These are phyloP conservation scores for Penicillium fuscoglaucum DNA, from an alignment of 2,329 filamentous ascomycete genomes.

Conservation along the genomic window DNA sequence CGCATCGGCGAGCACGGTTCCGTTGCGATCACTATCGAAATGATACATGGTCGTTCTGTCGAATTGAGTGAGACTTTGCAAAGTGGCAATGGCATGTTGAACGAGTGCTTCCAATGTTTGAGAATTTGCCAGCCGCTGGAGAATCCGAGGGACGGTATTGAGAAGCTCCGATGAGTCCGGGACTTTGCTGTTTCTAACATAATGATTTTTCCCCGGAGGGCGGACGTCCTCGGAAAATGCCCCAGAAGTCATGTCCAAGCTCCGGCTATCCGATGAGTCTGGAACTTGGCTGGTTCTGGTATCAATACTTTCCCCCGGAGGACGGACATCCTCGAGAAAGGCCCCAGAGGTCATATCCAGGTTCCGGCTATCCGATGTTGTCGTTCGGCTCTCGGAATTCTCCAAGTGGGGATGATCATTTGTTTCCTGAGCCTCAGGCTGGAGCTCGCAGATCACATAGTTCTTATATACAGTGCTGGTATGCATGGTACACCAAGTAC, in stretches of 20 bases:
- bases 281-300: not conserved
- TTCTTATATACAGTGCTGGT: conserved; percentile 66
- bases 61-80: conserved; percentile 82
- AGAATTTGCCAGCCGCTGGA: conserved; percentile 76
- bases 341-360: conserved; percentile 1
- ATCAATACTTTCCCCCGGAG: not conserved
- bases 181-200: not conserved
- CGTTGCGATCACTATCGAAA: conserved; percentile 77
- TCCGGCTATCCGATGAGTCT: conserved; percentile 31
- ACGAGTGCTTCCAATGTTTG: conserved; percentile 69
- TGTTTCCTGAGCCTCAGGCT: conserved; percentile 59
- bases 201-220: not conserved
- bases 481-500: conserved; percentile 86
- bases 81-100: conserved; percentile 74
- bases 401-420: not conserved
- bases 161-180: conserved; percentile 64
- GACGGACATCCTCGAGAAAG: not conserved
- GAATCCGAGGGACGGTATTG: conserved; percentile 84
- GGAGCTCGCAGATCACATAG: conserved; percentile 81
- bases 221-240: not conserved
- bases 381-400: not conserved
- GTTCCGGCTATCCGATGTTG: not conserved
- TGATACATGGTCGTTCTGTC: conserved; percentile 91
- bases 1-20: conserved; percentile 81
- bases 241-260: not conserved